Base-by-base conservation (phyloP, 169 alveolate genomes). In the Plasmodium billcollinsi region DNA sequence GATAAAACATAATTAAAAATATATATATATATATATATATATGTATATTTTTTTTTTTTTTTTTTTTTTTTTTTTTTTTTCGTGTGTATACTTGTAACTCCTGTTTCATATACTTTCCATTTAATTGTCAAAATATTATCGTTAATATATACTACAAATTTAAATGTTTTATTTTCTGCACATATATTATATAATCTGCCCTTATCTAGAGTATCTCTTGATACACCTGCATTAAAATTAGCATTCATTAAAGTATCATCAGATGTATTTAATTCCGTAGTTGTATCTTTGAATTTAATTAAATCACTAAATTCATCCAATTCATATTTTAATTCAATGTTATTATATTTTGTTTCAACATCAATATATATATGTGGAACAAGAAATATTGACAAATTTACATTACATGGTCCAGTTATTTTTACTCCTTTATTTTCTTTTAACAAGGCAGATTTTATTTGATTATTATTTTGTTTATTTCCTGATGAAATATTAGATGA, bases 331-430 rank as follows among this genome's bases (percentile, higher is more conserved):
- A 71, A 20, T 45, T 71, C 24, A 18, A 71, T 71, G 8, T 62
- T 24, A 7, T 24, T 24, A 62, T 62, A 14, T 18, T 62, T 43
- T 7, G 71, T 24, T 21, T 62, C 71, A 24, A 62, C 20, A 62
- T n/a, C 11, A 62, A 62, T 45, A 43, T 50, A 56, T 14, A 76
- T 47, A 58, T 76, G 89, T 39, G 89, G 89, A n/a, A 21, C 66
- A 49, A 76, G 45, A 29, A 29, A 18, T 12, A 76, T 67, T 45
- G 71, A 50, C 20, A 76, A 76, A 56, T 63, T 65, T 24, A 33
- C 62, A n/a, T 75, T 75, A 65, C 89, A 76, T 33, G 33, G 20
- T 29, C 89, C 89, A 24, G 58, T 50, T 12, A 76, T 69, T 65
- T 76, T 76, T 11, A 76, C 33, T n/a, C 89, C 89, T 9, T 49